Evolutionary conservation across 352 stramenopile species (phyloP).

Genomic region (Phytopythium sindhum): DNA sequence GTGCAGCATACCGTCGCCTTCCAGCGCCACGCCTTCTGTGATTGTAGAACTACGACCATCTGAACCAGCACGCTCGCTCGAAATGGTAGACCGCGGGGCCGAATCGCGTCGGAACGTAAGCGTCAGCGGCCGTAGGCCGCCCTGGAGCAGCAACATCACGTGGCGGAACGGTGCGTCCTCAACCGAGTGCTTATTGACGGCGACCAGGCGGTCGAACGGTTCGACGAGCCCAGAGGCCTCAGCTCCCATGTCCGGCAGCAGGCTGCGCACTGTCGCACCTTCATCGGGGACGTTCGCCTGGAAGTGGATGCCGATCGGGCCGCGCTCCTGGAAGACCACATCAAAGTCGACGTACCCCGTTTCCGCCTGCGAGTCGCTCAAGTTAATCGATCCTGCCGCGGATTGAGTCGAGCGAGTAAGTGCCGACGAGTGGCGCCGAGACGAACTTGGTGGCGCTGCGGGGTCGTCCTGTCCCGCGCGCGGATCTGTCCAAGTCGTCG

Average conservation of each 20-base stretch:
- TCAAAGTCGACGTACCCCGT: slow-evolving; percentile 32
- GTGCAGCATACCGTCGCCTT: slow-evolving; percentile 11
- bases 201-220: slow-evolving; percentile 66
- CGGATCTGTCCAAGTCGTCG: slow-evolving; percentile 75
- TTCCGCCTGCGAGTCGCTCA: not conserved
- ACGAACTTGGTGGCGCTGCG: not conserved
- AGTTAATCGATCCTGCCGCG: not conserved
- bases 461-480: slow-evolving; percentile 12
- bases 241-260: slow-evolving; percentile 61
- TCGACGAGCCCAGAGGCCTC: slow-evolving; percentile 41
- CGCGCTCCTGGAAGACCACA: slow-evolving; percentile 71
- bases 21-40: not conserved
- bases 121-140: slow-evolving; percentile 68
- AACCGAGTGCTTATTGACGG: slow-evolving; percentile 73
- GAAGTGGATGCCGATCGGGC: slow-evolving; percentile 80
- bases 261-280: slow-evolving; percentile 54
- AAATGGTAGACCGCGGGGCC: slow-evolving; percentile 1
- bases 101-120: slow-evolving; percentile 66
- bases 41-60: not conserved
- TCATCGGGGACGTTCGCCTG: slow-evolving; percentile 68
- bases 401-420: not conserved
- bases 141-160: slow-evolving; percentile 78
- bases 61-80: not conserved
- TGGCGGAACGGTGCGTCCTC: slow-evolving; percentile 70
- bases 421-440: not conserved